Base-by-base conservation (phyloP, 305 asterid species). In the Rubia tinctorum region DNA sequence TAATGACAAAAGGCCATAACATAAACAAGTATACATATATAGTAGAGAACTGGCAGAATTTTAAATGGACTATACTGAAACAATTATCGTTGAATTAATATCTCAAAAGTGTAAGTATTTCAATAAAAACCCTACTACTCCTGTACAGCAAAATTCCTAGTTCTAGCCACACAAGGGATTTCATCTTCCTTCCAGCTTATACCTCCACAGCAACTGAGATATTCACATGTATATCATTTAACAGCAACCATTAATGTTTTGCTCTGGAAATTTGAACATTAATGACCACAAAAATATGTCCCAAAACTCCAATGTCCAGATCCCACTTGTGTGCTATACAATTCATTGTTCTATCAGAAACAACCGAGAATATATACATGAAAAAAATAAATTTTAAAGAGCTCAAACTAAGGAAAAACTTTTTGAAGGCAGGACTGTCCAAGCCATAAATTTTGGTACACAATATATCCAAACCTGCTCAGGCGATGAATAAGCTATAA, bases 401-500 rank as follows among this genome's bases (percentile, higher is more conserved):
- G 18, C 55, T 14, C 55, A 47, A 45, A 47, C 17, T 5, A 47
- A 47, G 6, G 6, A 44, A 44, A 9, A 44, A 10, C 49, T 4
- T 8, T 69, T 42, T 55, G 15, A 14, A 70, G 56, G 49, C 66
- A 37, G 66, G 22, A 37, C 58, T 7, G 5, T 55, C 40, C 39
- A 34, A 71, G 20, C 6, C 34, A 56, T 15, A 55, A 55, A 7
- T n/a, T 18, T 55, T 55, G 20, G 56, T 49, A 49, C 56, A 56
- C 40, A 55, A 66, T 47, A 47, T 18, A 69, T 56, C 45, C 81
- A 75, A 45, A 95, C 99, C 98, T 95, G 97, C 84, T 93, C 99
- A 12, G 99, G 97, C 39, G 97, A 90, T 76, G 97, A 98, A 81
- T 76, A 84, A 67, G 89, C 81, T 74, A 93, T 88, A 44, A 88